These are phyloP conservation scores for Kazachstania kunashirensis DNA, from an alignment of 805 yeast genomes.

Conservation along the genomic window DNA sequence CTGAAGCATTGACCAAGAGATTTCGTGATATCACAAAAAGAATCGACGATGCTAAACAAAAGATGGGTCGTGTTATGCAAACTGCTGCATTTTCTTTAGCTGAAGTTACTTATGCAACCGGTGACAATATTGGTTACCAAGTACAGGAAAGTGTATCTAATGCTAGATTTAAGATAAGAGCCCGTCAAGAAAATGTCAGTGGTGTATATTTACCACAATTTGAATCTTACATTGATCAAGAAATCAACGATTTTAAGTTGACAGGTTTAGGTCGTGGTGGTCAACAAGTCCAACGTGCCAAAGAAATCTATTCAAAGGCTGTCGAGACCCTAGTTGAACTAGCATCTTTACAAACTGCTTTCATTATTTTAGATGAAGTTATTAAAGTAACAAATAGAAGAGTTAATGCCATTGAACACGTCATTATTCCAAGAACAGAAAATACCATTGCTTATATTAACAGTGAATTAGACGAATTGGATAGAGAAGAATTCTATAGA, in stretches of 20 bases:
- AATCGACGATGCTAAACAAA: constrained; percentile 89
- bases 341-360: constrained; percentile 94
- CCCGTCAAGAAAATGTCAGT: constrained; percentile 91
- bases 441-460: constrained; percentile 87
- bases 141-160: constrained; percentile 88
- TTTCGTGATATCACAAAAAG: constrained; percentile 91
- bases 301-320: constrained; percentile 84
- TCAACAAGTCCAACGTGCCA: constrained; percentile 93
- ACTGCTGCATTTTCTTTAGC: constrained; percentile 96
- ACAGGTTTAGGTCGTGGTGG: constrained; percentile 98
- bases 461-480: constrained; percentile 93
- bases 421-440: constrained; percentile 94
- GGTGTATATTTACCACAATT: constrained; percentile 94
- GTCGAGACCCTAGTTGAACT: constrained; percentile 95
- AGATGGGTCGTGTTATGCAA: constrained; percentile 98
- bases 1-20: constrained; percentile 93
- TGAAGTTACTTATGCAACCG: constrained; percentile 95
- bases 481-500: constrained; percentile 95
- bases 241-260: constrained; percentile 86
- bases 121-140: constrained; percentile 90
- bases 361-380: constrained; percentile 92
- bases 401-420: constrained; percentile 98
- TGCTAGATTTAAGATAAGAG: constrained; percentile 77
- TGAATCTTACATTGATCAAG: constrained; percentile 73
- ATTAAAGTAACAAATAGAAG: constrained; percentile 96